Percentiles rank a stretch among this genome's conserved stretches.
These are phyloP conservation scores for Lactarius deliciosus DNA, from an alignment of 768 basidiomycete species.

Conservation along the genomic window DNA sequence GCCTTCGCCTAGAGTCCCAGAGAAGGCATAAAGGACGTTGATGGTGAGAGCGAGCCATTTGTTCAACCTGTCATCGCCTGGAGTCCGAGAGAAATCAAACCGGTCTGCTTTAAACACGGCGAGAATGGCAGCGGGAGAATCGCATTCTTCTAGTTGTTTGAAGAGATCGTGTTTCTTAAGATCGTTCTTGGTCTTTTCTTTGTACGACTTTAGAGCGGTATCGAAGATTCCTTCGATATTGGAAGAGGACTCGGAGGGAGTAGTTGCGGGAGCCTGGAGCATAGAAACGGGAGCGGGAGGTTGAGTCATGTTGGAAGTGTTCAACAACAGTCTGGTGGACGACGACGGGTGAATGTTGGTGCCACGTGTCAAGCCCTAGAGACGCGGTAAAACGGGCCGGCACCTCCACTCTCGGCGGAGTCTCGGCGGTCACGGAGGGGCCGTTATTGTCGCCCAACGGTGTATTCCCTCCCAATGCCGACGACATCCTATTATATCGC, in stretches of 20 bases:
- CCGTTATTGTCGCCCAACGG: too few relatives aligned
- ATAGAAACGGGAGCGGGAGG: neutral
- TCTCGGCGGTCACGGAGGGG: too few relatives aligned
- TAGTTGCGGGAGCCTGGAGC: neutral
- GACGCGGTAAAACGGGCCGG: too few relatives aligned
- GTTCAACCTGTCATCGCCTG: neutral
- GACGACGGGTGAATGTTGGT: too few relatives aligned
- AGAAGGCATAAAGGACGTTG: neutral
- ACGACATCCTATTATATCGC: neutral
- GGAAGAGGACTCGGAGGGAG: neutral
- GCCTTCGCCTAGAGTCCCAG: neutral
- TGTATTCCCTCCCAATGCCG: neutral
- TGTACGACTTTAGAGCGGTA: neutral
- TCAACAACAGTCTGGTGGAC: too few relatives aligned
- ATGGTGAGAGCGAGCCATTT: neutral
- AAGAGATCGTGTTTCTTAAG: neutral
- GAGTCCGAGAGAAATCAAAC: neutral
- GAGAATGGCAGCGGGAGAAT: neutral
- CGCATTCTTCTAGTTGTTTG: neutral
- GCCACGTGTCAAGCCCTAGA: too few relatives aligned
- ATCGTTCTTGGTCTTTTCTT: neutral
- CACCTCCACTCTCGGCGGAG: too few relatives aligned
- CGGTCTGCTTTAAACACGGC: neutral
- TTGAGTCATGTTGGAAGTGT: neutral
- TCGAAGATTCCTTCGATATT: neutral